Evolutionary conservation across 495 filamentous ascomycete species (phyloP), one percentile per base, ranked within the genome.

Genomic region (Geoglossum glabrum): DNA sequence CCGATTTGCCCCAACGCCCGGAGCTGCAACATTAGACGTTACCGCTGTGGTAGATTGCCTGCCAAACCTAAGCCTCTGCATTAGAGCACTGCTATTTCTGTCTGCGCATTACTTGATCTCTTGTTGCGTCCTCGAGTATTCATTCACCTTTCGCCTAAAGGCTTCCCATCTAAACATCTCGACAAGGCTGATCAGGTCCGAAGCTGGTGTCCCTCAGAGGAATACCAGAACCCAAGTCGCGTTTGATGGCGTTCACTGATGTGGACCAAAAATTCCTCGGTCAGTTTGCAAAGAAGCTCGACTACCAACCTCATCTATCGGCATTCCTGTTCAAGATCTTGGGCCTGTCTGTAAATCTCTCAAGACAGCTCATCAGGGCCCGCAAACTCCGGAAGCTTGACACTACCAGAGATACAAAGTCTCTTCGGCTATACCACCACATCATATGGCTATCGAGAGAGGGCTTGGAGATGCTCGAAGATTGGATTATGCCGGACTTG

Each of bases 181-280:
- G 17, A 7, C 8, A 56, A 38, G 19, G 5, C 17, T 5, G 6
- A 15, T 21, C 13, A 40, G 27, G 36, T n/a, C 27, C 1, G n/a
- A 0, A 31, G 3, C 19, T 30, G 28, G 49, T 30, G 26, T 52
- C 15, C 30, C 10, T 5, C 26, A 30, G 10, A 15, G 23, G 1
- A 27, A 52, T 26, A 28, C 28, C 26, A 38, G 54, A 28, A 28
- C 11, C 27, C 50, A 50, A 5, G 55, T 8, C 30, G 36, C 40
- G 13, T 21, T 58, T 60, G 54, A 97, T 96, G 92, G 90, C 93
- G 69, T 89, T 87, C 67, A 89, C 87, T 51, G 88, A 95, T 69
- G 86, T 97, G 47, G 92, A 97, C 68, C 88, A 95, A 73, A 97
- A 96, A 72, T 94, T 89, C 70, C 76, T 98, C 62, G 88, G 86